Evolutionary conservation across 148 eudicot species (phyloP).

Genomic region (Rhododendron ferrugineum): DNA sequence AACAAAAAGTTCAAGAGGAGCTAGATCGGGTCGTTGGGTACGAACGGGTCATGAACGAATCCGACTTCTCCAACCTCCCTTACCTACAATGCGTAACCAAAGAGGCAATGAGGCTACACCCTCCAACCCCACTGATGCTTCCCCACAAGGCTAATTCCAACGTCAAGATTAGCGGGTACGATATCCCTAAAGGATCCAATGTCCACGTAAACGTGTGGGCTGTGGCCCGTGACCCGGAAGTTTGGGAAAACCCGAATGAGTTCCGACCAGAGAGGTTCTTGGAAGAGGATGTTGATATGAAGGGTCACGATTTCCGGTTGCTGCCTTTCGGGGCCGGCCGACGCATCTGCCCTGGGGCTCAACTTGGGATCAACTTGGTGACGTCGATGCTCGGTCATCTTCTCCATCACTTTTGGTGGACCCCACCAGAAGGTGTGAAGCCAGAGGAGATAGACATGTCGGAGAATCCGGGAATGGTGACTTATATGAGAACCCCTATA

Average conservation of each 20-base stretch:
- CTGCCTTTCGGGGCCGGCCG: conserved; percentile 85
- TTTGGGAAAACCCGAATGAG: conserved; percentile 56
- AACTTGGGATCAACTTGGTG: conserved; percentile 71
- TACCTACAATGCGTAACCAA: conserved; percentile 66
- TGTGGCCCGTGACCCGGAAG: conserved; percentile 68
- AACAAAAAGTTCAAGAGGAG: conserved; percentile 85
- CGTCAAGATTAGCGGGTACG: conserved; percentile 76
- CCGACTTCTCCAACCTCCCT: conserved; percentile 70
- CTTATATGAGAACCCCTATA: conserved; percentile 68
- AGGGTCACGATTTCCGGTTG: conserved; percentile 65
- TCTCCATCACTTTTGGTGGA: conserved; percentile 71
- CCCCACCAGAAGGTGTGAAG: conserved; percentile 41
- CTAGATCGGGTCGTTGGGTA: conserved; percentile 64
- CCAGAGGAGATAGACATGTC: conserved; percentile 67
- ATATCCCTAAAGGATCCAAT: conserved; percentile 66
- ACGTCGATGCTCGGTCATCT: conserved; percentile 78
- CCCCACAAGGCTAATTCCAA: conserved; percentile 70
- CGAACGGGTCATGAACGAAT: conserved; percentile 65
- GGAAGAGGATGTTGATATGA: conserved; percentile 74
- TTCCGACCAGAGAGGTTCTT: conserved; percentile 72
- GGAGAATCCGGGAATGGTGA: conserved; percentile 72
- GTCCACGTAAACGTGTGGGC: conserved; percentile 84
- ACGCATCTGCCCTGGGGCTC: conserved; percentile 76
- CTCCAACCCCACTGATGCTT: conserved; percentile 85
- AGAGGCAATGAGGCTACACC: conserved; percentile 75